Evolutionary conservation across 768 basidiomycete genomes (phyloP).

Genomic region (Mycena amicta): DNA sequence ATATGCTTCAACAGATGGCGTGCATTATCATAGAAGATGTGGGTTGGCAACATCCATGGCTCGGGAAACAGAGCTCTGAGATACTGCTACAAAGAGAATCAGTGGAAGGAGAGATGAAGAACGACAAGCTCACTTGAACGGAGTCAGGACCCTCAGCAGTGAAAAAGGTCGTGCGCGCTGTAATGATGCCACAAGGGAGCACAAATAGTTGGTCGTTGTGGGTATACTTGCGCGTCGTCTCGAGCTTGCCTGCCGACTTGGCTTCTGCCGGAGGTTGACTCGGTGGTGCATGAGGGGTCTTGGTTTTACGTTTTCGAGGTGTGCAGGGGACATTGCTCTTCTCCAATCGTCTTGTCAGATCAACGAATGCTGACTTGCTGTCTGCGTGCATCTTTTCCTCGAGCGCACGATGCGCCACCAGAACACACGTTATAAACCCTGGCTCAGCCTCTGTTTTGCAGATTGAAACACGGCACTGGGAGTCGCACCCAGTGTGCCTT

Average conservation of each 20-base stretch:
- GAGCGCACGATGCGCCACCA: not conserved
- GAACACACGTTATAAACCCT: not conserved
- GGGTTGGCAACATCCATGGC: slow-evolving; percentile 10
- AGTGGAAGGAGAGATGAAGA: not conserved
- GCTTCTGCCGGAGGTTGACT: too few relatives aligned
- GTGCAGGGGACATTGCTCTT: not conserved
- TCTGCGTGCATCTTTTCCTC: not conserved
- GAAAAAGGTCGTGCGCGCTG: slow-evolving; percentile 30
- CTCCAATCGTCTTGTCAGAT: not conserved
- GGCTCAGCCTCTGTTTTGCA: not conserved
- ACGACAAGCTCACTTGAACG: slow-evolving; percentile 21
- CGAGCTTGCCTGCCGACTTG: not conserved
- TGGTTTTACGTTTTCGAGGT: too few relatives aligned
- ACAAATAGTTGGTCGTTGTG: slow-evolving; percentile 34
- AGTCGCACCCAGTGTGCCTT: not conserved
- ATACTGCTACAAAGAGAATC: slow-evolving; percentile 1
- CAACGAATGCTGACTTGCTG: not conserved
- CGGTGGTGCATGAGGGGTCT: too few relatives aligned
- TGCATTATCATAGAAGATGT: slow-evolving; percentile 26
- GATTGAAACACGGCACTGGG: not conserved
- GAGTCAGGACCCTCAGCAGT: slow-evolving; percentile 28
- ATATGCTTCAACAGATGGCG: slow-evolving; percentile 20
- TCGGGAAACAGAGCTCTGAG: slow-evolving; percentile 17
- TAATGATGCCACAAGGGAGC: slow-evolving; percentile 31
- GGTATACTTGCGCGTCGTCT: slow-evolving; percentile 22